Evolutionary conservation across 345 rosid genomes (phyloP), one percentile per base, ranked within the genome.

Genomic region (Populus ilicifolia): DNA sequence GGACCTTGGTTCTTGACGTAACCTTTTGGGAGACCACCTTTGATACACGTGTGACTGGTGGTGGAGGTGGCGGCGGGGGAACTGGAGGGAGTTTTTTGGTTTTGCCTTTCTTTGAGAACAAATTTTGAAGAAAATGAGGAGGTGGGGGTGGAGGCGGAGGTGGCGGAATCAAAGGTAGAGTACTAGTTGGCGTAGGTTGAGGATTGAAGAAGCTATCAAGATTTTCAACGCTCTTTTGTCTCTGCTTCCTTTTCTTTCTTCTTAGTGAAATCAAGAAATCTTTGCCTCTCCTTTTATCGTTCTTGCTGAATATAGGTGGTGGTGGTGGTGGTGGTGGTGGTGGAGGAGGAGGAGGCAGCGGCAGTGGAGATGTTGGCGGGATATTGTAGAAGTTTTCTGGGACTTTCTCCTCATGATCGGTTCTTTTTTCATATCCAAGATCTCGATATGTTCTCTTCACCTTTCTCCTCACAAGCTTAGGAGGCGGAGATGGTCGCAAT

Each of bases 151-250:
- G 85, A 0, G 86, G 83, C 0, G 88, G 82, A 0, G 83, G 79
- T 4, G 84, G 68, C 0, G 83, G 86, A 61, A 75, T 75, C 12
- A 48, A 20, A 66, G 83, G 67, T 23, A 29, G 38, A 38, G 69
- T 29, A 8, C 41, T 66, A 4, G 50, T 46, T 46, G 70, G 16
- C 39, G 73, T 69, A 8, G 86, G 46, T 68, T 84, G 78, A 14
- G 83, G 84, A 61, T 84, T 74, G 75, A 94, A 88, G 74, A 94
- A 88, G 75, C 81, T 71, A 36, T 87, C 97, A 13, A 94, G 93
- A 70, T 89, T 90, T 75, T 94, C 98, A 30, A 89, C 87, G 82
- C 98, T 94, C 80, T 86, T 90, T 84, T 94, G 96, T 67, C 97
- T 78, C 69, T 86, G 97, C 72, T 88, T 87, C 89, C 90, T 92